A percentile compares a stretch with the other conserved stretches of the same genome.
These are phyloP conservation scores for Apiospora aurea DNA, from an alignment of 2,329 filamentous ascomycete genomes.

Conservation along the genomic window DNA sequence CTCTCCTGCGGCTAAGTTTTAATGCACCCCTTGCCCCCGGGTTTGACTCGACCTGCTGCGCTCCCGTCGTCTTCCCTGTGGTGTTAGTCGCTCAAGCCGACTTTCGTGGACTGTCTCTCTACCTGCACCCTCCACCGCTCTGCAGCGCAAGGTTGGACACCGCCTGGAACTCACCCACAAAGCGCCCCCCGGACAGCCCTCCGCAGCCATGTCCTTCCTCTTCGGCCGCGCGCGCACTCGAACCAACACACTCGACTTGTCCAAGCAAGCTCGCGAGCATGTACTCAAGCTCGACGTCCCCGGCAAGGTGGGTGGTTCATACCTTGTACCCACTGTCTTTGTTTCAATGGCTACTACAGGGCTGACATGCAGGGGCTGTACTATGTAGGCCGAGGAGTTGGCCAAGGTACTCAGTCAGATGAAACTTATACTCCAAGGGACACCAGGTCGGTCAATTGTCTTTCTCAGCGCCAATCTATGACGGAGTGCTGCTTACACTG, in stretches of 20 bases:
- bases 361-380: conserved; percentile 17
- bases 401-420: conserved; percentile 87
- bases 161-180: conserved; percentile 15
- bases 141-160: conserved; percentile 20
- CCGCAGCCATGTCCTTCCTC: conserved; percentile 58
- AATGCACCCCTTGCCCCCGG: background rate
- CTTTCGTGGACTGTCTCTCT: conserved; percentile 14
- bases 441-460: conserved; percentile 69
- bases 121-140: conserved; percentile 10
- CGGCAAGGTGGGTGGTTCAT: conserved; percentile 51
- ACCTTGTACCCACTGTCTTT: conserved; percentile 24
- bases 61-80: conserved; percentile 14
- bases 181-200: conserved; percentile 1
- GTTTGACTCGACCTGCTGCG: background rate
- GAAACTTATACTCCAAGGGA: conserved; percentile 93
- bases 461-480: background rate
- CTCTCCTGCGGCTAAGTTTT: background rate
- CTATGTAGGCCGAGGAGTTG: conserved; percentile 79
- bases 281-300: conserved; percentile 59
- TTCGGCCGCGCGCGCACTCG: conserved; percentile 61
- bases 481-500: background rate
- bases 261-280: conserved; percentile 63
- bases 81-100: conserved; percentile 20
- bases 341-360: conserved; percentile 14
- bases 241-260: conserved; percentile 59